Base-by-base conservation (phyloP, 352 stramenopile species). In the Globisporangium takayamanum region DNA sequence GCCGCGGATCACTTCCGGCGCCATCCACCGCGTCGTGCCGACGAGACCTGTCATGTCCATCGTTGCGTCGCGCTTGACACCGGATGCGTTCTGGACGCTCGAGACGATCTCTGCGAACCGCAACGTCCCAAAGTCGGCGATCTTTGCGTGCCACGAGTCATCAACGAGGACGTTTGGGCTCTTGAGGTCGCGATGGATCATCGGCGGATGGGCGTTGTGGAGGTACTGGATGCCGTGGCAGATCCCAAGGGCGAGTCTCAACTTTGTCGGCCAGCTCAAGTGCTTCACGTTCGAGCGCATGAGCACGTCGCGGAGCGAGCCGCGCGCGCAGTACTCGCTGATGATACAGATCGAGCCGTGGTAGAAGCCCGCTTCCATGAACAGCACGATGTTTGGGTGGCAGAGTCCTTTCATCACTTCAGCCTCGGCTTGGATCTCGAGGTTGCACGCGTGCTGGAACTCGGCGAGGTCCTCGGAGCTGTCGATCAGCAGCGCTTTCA, bases 221-320 rank as follows among this genome's bases (percentile, higher is more conserved):
- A 97, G 73, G 54, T 96, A 97, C 69, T 92, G 87, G 55, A 97
- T 92, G 7, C 89, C 88, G 49, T 92, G 73, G 14, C 80, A 86
- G 37, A 94, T 89, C 5, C 83, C 84, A 0, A 94, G 63, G 0
- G 83, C 84, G 0, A 94, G 73, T 8, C 84, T 77, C 14, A 94
- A 59, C 66, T 90, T 90, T 1, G 80, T 92, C 10, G 80, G 83
- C 84, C 84, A 94, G 46, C 76, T 88, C 46, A 94, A 62, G 59
- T 84, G 76, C 62, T 79, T 85, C 41, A 88, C 73, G 53, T 81
- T 75, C 18, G 76, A 68, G 30, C 80, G 75, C 70, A 87, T 84
- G 25, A 99, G 68, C 36, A 98, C 91, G 70, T 98, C 95, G 53
- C 94, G 98, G 3, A 99, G 71, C 8, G 92, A 98, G 15, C 95